phyloP scores from a whole-genome alignment of 164 flowering plant species.

The Malania oleifera region DNA sequence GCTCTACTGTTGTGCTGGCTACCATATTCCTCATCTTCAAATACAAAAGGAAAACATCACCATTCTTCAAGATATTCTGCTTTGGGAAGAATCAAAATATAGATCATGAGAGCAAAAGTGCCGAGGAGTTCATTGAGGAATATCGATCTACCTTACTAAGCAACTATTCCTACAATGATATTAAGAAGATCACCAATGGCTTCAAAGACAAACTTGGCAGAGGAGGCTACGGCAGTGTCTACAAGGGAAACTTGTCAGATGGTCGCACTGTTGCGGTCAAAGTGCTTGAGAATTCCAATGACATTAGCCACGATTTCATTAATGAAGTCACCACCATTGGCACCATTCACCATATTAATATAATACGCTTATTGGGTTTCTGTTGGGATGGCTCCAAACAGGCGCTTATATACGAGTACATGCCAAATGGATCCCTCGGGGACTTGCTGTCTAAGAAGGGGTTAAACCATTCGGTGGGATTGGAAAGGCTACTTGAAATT shows the following conservation, averaged over 20 bases:
- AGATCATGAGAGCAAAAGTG: neutral
- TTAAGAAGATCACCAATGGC: conserved; percentile 11
- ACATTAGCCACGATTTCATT: conserved; percentile 12
- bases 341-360: conserved; percentile 19
- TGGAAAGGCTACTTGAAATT: conserved; percentile 12
- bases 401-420: conserved; percentile 15
- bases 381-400: conserved; percentile 14
- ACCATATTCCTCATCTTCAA: conserved; percentile 2
- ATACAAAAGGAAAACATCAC: neutral
- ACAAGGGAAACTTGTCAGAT: conserved; percentile 16
- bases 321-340: conserved; percentile 21
- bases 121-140: conserved; percentile 11
- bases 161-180: conserved; percentile 11
- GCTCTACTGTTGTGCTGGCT: neutral
- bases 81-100: conserved; percentile 1
- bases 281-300: conserved; percentile 12
- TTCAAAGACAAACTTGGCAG: conserved; percentile 15
- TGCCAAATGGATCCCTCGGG: conserved; percentile 22
- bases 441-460: conserved; percentile 7
- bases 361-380: conserved; percentile 17
- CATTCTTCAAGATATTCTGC: neutral
- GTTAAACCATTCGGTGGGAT: conserved; percentile 1
- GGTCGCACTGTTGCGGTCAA: conserved; percentile 19
- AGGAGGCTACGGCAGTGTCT: conserved; percentile 22
- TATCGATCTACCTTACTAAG: conserved; percentile 9